These are phyloP conservation scores for Neobulgaria alba DNA, from an alignment of 2,329 filamentous ascomycete genomes.

Conservation along the genomic window DNA sequence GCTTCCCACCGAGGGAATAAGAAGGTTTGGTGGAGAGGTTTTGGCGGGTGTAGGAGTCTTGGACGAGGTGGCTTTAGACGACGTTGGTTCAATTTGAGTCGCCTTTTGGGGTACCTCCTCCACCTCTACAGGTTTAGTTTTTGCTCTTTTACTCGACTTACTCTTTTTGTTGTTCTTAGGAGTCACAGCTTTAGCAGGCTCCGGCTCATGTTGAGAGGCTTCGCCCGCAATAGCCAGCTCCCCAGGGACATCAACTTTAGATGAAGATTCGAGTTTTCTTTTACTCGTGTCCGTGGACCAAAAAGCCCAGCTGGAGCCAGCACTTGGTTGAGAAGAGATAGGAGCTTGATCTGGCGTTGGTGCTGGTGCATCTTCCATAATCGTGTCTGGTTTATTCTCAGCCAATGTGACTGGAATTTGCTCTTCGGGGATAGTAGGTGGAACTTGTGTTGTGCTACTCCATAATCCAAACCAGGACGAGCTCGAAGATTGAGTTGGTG, in stretches of 20 bases:
- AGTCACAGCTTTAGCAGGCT: slow-evolving; percentile 18
- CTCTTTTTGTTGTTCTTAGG: slow-evolving; percentile 17
- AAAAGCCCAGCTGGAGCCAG: slow-evolving; percentile 69
- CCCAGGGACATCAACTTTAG: slow-evolving; percentile 19
- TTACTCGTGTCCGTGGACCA: slow-evolving; percentile 49
- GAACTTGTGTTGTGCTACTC: slow-evolving; percentile 17
- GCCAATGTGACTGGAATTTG: slow-evolving; percentile 18
- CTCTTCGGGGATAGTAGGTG: slow-evolving; percentile 15
- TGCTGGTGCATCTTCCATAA: slow-evolving; percentile 18
- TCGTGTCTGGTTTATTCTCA: slow-evolving; percentile 11
- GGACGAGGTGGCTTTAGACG: slow-evolving; percentile 14
- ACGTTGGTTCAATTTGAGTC: slow-evolving; percentile 8
- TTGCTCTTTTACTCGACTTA: slow-evolving; percentile 19
- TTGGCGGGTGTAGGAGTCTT: slow-evolving; percentile 23
- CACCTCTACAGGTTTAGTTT: slow-evolving; percentile 20
- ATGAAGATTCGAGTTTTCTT: slow-evolving; percentile 5
- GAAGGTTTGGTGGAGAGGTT: slow-evolving; percentile 45
- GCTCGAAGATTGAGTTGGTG: slow-evolving; percentile 3
- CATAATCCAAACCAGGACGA: slow-evolving; percentile 27
- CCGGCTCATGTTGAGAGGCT: slow-evolving; percentile 43
- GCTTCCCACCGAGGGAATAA: slow-evolving; percentile 60
- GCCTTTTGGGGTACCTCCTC: slow-evolving; percentile 13
- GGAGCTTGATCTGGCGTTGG: slow-evolving; percentile 3
- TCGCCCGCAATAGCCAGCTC: slow-evolving; percentile 50
- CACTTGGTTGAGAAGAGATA: slow-evolving; percentile 25